A percentile compares a stretch with the other conserved stretches of the same genome.
phyloP scores from a whole-genome alignment of 179 eudicot genomes.

The Heliamphora pulchella region DNA sequence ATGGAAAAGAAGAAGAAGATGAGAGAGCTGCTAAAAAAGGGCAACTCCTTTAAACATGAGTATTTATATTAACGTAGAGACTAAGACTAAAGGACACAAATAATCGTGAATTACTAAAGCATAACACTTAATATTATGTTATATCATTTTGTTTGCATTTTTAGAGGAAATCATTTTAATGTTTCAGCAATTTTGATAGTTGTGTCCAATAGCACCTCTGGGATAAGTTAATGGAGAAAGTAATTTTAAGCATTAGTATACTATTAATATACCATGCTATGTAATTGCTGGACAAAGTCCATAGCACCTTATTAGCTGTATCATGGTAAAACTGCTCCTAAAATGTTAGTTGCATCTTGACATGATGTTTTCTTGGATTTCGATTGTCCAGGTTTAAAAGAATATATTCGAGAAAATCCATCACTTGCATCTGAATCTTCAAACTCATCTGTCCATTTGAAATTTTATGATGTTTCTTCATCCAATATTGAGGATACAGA shows the following conservation, averaged over 20 bases:
- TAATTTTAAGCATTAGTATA: neutral
- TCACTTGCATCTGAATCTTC: conserved; percentile 33
- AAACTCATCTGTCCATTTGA: conserved; percentile 35
- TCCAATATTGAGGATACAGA: conserved; percentile 47
- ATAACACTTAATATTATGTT: neutral
- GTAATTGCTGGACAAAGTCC: neutral
- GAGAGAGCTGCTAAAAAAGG: too few species aligned
- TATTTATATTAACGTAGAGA: too few species aligned
- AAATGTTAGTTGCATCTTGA: neutral
- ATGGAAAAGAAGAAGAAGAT: too few species aligned
- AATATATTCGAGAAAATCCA: conserved; percentile 86
- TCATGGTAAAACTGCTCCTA: neutral
- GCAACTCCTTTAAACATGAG: too few species aligned
- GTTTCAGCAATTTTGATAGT: neutral
- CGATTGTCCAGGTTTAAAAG: conserved; percentile 66
- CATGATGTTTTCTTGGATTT: neutral
- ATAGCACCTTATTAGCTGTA: neutral
- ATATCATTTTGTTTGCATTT: neutral
- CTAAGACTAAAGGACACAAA: too few species aligned
- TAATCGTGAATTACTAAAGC: too few species aligned
- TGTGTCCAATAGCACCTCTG: neutral
- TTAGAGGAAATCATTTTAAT: neutral
- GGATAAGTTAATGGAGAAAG: neutral
- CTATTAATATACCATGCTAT: neutral
- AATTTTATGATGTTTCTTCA: conserved; percentile 39